Base-by-base conservation (phyloP, 768 basidiomycete species). In the Phaffia australis region DNA sequence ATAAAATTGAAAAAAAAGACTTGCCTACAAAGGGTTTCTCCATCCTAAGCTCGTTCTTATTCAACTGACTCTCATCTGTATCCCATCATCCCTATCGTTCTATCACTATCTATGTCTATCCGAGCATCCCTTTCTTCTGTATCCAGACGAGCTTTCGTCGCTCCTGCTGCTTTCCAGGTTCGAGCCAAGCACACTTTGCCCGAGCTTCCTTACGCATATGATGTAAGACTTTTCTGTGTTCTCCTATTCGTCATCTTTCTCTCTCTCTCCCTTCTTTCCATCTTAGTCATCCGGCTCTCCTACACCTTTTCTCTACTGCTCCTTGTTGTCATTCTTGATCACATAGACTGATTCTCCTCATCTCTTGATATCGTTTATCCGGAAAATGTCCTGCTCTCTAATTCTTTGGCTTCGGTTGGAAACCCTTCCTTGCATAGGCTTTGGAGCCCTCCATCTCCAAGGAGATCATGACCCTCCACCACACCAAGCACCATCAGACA, bases 391-490 rank as follows among this genome's bases (percentile, higher is more conserved):
- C 11, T 5, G 11, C 35, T 42, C 11, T 42, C 11, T 56, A 35
- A 56, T 19, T 51, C 14, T 3, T 27, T 3, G 23, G 23, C 21
- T 27, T 16, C 25, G 46, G 18, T 60, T 50, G 46, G 9, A 32
- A 21, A 8, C 7, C 23, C 15, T 9, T 25, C 42, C 46, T 29
- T 29, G 5, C 18, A 1, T 68, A 77, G 76, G 76, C 84, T 61
- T 88, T 97, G 74, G 88, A 93, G 81, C 92, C 92, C n/a, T 85
- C 84, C 79, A 94, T 97, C 80, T 87, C 84, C 47, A 75, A 81
- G 75, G 83, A 93, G 79, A 97, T 95, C 79, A 97, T 94, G 92
- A 82, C 80, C 65, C 87, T 94, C 60, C 92, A 97, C 79, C 92
- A 97, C 81, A 84, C 81, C 70, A 93, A 92, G 81, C 92, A 97